Conservation (phyloP, 352 stramenopile genomes). For the Globisporangium nunn region DNA sequence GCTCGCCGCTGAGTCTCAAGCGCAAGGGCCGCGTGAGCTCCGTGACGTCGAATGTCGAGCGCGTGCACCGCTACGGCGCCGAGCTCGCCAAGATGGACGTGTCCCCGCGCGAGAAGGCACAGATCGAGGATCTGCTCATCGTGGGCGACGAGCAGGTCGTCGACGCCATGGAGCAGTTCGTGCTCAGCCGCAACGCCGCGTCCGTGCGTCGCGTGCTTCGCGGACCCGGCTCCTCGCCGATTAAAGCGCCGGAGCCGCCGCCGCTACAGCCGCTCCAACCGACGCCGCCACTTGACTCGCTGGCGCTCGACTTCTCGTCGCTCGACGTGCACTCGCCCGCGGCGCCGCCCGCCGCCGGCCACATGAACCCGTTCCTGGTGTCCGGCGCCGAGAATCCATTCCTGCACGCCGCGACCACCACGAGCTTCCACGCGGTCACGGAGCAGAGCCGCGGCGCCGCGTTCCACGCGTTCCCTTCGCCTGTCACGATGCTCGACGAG, state of each 20-base stretch:
- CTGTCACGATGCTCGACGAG: conserved; percentile 20
- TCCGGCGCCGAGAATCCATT: conserved; percentile 29
- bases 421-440: conserved; percentile 22
- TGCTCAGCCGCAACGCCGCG: conserved; percentile 43
- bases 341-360: conserved; percentile 7
- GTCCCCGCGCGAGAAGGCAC: conserved; percentile 45
- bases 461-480: conserved; percentile 8
- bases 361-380: conserved; percentile 40
- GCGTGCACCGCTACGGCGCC: conserved; percentile 58
- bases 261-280: neutral
- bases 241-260: neutral
- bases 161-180: conserved; percentile 76
- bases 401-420: conserved; percentile 20
- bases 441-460: conserved; percentile 10
- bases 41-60: conserved; percentile 59
- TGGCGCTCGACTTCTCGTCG: conserved; percentile 49
- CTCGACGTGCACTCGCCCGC: conserved; percentile 41
- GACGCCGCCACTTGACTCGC: conserved; percentile 24
- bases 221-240: conserved; percentile 18
- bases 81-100: conserved; percentile 67
- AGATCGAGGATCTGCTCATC: conserved; percentile 67
- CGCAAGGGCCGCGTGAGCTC: conserved; percentile 64
- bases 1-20: conserved; percentile 51
- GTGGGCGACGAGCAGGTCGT: conserved; percentile 67
- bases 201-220: conserved; percentile 41